Conservation (phyloP, 192 early-diverging fungal genomes). For the Umbelopsis sp. region DNA sequence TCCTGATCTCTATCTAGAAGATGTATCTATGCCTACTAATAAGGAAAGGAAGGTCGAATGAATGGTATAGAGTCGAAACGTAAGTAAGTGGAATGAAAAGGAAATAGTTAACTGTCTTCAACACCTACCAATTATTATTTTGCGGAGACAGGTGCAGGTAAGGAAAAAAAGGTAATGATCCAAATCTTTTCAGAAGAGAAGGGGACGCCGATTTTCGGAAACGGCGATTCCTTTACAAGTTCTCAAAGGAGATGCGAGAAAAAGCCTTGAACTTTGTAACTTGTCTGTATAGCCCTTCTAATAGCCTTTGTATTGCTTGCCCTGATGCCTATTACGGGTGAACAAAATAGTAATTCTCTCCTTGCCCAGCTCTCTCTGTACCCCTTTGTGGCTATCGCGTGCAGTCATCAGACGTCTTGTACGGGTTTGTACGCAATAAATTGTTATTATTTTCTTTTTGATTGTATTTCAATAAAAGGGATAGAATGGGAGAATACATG, state of each 20-base stretch:
- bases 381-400: slow-evolving; percentile 7
- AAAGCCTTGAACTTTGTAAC: background rate
- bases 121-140: background rate
- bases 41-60: slow-evolving; percentile 5
- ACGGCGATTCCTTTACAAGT: background rate
- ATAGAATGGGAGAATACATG: too few relatives aligned
- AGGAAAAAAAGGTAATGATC: background rate
- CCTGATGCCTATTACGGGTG: background rate
- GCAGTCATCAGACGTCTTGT: background rate
- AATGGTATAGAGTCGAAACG: too few relatives aligned
- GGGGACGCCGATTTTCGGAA: background rate
- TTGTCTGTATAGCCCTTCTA: background rate
- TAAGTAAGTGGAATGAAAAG: too few relatives aligned
- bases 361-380: background rate
- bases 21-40: background rate
- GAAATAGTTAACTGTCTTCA: too few relatives aligned
- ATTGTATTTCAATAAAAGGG: too few relatives aligned
- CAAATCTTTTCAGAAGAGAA: background rate
- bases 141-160: background rate
- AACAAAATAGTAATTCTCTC: background rate
- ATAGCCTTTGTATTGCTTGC: background rate
- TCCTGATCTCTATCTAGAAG: background rate
- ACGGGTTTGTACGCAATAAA: too few relatives aligned
- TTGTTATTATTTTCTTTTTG: too few relatives aligned
- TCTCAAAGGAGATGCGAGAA: background rate